Evolutionary conservation across 331 rosid genomes (phyloP).

Genomic region (Arachis monticola): DNA sequence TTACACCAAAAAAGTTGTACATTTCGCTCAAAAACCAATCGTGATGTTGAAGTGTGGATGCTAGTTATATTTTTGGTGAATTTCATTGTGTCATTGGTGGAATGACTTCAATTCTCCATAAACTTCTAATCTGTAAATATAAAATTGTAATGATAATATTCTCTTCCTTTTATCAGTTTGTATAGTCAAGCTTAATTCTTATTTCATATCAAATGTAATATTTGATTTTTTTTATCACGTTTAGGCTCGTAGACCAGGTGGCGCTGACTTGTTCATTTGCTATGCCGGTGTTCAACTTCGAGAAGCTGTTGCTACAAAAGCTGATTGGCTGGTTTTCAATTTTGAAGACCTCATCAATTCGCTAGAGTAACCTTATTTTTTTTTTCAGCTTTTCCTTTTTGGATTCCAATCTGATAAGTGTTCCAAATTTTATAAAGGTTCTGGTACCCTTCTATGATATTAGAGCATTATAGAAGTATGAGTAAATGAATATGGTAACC

Average conservation of each 20-base stretch:
- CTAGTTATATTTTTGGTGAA: constrained; percentile 1
- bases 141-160: too few relatives aligned
- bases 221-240: not conserved
- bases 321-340: constrained; percentile 81
- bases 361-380: constrained; percentile 41
- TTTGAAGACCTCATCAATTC: constrained; percentile 63
- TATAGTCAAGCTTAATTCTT: not conserved
- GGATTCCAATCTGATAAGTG: not conserved
- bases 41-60: constrained; percentile 2
- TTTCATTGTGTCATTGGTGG: not conserved
- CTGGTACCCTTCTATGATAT: constrained; percentile 5
- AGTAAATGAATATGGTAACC: constrained; percentile 1
- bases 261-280: constrained; percentile 88
- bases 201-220: not conserved
- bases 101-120: too few relatives aligned
- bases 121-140: too few relatives aligned
- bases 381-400: constrained; percentile 13
- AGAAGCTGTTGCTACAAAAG: constrained; percentile 76
- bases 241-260: constrained; percentile 86
- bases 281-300: constrained; percentile 86
- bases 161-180: too few relatives aligned
- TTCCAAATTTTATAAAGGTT: not conserved
- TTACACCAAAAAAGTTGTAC: constrained; percentile 5
- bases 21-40: not conserved
- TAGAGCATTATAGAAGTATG: constrained; percentile 15